Evolutionary conservation across 345 rosid species (phyloP).

Genomic region (Pelargonium nanum): DNA sequence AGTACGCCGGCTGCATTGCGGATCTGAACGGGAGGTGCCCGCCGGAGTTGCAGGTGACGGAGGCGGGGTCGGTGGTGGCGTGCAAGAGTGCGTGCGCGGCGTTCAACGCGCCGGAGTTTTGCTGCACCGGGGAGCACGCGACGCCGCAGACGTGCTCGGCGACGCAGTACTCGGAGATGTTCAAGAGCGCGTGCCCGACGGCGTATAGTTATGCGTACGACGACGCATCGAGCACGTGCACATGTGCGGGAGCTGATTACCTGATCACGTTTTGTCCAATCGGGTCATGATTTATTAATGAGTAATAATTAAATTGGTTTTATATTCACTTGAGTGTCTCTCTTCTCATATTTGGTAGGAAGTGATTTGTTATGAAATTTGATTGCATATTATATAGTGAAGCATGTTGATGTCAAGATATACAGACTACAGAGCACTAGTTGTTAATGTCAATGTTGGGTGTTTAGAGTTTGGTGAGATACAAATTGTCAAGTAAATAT

Average conservation of each 20-base stretch:
- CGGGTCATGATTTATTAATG: conserved; percentile 12
- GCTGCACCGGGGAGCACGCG: conserved; percentile 64
- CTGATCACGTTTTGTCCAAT: conserved; percentile 68
- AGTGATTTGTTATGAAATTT: too few species aligned
- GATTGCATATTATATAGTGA: too few species aligned
- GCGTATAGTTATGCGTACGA: conserved; percentile 95
- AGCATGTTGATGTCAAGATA: too few species aligned
- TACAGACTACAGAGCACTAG: too few species aligned
- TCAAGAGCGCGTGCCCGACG: conserved; percentile 74
- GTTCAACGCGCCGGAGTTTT: conserved; percentile 61
- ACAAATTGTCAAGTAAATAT: too few species aligned
- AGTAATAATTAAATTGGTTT: too few species aligned
- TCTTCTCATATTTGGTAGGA: too few species aligned
- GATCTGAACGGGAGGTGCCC: conserved; percentile 73
- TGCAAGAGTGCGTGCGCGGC: conserved; percentile 85
- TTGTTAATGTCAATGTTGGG: too few species aligned
- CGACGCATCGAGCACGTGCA: conserved; percentile 70
- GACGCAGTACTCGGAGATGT: conserved; percentile 59
- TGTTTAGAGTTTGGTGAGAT: too few species aligned
- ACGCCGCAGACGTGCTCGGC: conserved; percentile 77
- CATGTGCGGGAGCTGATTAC: conserved; percentile 68
- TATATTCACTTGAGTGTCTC: too few species aligned
- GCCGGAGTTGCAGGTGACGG: conserved; percentile 37
- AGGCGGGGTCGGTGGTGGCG: conserved; percentile 48
- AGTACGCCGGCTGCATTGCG: conserved; percentile 60